These are phyloP conservation scores for Emericellopsis cladophorae DNA, from an alignment of 2,329 filamentous ascomycete species.

Conservation along the genomic window DNA sequence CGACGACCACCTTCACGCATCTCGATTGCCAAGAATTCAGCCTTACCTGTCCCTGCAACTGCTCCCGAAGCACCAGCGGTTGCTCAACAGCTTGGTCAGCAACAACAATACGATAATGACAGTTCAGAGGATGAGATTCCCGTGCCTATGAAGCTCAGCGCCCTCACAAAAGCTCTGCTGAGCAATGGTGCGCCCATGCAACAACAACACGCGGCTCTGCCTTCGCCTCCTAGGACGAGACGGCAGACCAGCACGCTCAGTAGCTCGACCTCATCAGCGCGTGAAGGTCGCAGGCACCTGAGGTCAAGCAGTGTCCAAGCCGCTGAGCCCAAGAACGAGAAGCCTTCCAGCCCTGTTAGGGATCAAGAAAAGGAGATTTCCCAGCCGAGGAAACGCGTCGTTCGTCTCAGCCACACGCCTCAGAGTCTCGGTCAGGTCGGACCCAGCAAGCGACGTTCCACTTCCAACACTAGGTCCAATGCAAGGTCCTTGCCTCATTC, in stretches of 20 bases:
- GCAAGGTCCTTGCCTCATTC: slow-evolving; percentile 11
- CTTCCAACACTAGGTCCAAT: slow-evolving; percentile 28
- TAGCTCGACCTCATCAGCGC: slow-evolving; percentile 26
- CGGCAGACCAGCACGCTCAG: slow-evolving; percentile 34
- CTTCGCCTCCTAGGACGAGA: slow-evolving; percentile 34
- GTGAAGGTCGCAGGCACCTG: slow-evolving; percentile 30
- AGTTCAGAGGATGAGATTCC: slow-evolving; percentile 93
- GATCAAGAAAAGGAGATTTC: slow-evolving; percentile 35
- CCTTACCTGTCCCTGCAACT: slow-evolving; percentile 5
- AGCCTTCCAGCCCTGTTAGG: slow-evolving; percentile 28
- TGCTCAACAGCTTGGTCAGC: slow-evolving; percentile 17
- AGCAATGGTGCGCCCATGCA: slow-evolving; percentile 44
- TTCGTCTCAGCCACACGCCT: slow-evolving; percentile 40
- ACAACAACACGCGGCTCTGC: slow-evolving; percentile 18
- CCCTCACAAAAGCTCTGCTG: slow-evolving; percentile 77
- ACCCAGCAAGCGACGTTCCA: slow-evolving; percentile 32
- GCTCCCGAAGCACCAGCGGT: slow-evolving; percentile 4
- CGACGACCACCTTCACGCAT: slow-evolving; percentile 35
- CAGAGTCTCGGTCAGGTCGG: slow-evolving; percentile 27
- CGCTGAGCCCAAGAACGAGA: slow-evolving; percentile 20
- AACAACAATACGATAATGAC: slow-evolving; percentile 43
- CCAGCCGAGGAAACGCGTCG: slow-evolving; percentile 42
- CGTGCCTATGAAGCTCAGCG: slow-evolving; percentile 86
- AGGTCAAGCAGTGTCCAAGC: slow-evolving; percentile 35
- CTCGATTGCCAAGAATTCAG: slow-evolving; percentile 20